Evolutionary conservation across 441 rosid genomes (phyloP), one percentile per base, ranked within the genome.

Genomic region (Euphorbia celastroides): DNA sequence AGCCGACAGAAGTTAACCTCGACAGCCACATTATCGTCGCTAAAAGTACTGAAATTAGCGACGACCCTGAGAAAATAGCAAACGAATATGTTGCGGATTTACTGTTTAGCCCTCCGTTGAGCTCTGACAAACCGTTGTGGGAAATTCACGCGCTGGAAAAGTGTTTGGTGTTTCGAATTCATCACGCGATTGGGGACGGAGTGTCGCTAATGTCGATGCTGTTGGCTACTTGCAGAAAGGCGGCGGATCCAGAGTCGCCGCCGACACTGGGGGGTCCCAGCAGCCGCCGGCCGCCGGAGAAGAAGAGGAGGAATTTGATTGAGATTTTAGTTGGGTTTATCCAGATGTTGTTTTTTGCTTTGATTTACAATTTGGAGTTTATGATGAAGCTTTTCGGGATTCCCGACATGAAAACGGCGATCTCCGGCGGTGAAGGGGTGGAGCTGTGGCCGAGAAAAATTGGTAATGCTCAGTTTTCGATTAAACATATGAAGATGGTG

Each of bases 101-200:
- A 55, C 67, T 84, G 0, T 80, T 80, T 17, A 70, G 83, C 7
- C 26, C 79, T 19, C 86, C 83, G 7, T 64, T 87, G 11, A 67
- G 76, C 26, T 6, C 34, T 0, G 81, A 81, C 14, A 82, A 84
- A 70, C 93, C 90, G 1, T 62, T 85, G 72, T 84, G 93, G 90
- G 93, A 85, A 52, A n/a, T 84, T 26, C 90, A 84, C 58, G 11
- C 84, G 34, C 20, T 88, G 73, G 77, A 77, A 11, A 77, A 64
- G 51, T 80, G 86, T 57, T 7, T 22, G 14, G 66, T 88, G 17
- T 60, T 85, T 22, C 65, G 90, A 65, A 42, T 88, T 38, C 93
- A 88, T 50, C 90, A 88, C 50, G 77, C 90, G 0, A 64, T 85
- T 3, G 93, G 93, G 0, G 90, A 88, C 32, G 93, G 90, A 59